Evolutionary conservation across 2,329 filamentous ascomycete species (phyloP).

Genomic region (Paecilomyces sp.): DNA sequence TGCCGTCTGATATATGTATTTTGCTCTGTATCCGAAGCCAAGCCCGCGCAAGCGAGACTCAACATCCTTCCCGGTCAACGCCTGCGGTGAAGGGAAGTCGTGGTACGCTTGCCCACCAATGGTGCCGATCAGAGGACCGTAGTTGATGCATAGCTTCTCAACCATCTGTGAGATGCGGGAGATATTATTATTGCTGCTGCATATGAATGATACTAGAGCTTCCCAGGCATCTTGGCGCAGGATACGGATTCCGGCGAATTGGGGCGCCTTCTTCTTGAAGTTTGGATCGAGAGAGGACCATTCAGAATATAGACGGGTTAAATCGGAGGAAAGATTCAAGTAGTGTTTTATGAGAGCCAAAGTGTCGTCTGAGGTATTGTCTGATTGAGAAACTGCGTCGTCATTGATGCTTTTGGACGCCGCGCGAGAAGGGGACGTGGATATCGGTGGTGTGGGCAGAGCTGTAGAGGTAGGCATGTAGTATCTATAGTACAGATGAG

Average conservation of each 20-base stretch:
- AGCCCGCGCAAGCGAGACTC: conserved; percentile 73
- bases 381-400: conserved; percentile 13
- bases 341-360: conserved; percentile 72
- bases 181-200: conserved; percentile 99
- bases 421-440: conserved; percentile 29
- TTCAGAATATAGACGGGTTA: conserved; percentile 69
- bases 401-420: conserved; percentile 20
- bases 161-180: conserved; percentile 93
- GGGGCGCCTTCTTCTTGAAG: conserved; percentile 78
- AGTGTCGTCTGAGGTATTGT: conserved; percentile 55
- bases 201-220: conserved; percentile 87
- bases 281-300: conserved; percentile 84
- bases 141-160: conserved; percentile 80
- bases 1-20: conserved; percentile 85
- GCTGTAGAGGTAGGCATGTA: conserved; percentile 41
- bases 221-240: conserved; percentile 96
- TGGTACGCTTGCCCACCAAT: conserved; percentile 68
- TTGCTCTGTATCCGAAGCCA: conserved; percentile 91
- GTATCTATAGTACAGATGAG: conserved; percentile 71
- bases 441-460: conserved; percentile 21
- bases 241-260: conserved; percentile 87
- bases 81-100: conserved; percentile 74
- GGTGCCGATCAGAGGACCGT: conserved; percentile 68
- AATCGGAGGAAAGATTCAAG: conserved; percentile 74
- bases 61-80: conserved; percentile 65